phyloP scores from a whole-genome alignment of 2,329 filamentous ascomycete genomes.

The Trichoderma sp. region DNA sequence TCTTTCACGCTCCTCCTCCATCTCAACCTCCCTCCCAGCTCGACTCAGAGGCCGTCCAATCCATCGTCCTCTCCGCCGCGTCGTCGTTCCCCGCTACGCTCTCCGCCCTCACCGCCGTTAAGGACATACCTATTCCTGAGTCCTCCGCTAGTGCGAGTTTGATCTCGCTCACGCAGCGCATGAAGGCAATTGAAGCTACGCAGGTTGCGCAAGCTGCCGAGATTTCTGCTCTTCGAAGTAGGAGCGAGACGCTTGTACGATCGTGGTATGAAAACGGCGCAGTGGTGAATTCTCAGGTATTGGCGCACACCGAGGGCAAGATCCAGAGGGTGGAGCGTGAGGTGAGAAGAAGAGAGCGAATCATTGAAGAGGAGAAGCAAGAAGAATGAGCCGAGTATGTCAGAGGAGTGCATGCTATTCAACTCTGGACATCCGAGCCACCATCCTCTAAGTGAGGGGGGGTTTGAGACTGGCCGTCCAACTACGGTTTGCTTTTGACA shows the following conservation, averaged over 20 bases:
- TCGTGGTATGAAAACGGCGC: slow-evolving; percentile 74
- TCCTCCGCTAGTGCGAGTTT: slow-evolving; percentile 54
- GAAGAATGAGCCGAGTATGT: neutral
- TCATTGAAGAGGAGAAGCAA: slow-evolving; percentile 48
- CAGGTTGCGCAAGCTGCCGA: slow-evolving; percentile 62
- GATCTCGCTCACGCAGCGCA: slow-evolving; percentile 57
- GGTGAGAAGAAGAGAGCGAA: slow-evolving; percentile 63
- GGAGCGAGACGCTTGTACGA: slow-evolving; percentile 62
- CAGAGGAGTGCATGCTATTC: neutral
- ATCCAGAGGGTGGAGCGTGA: slow-evolving; percentile 64
- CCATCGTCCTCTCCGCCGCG: slow-evolving; percentile 56
- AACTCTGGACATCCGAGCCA: neutral
- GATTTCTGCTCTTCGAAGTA: slow-evolving; percentile 60
- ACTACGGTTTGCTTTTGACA: neutral
- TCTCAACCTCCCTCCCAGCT: slow-evolving; percentile 53
- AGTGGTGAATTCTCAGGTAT: slow-evolving; percentile 63
- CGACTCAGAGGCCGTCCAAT: slow-evolving; percentile 49
- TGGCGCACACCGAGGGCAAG: slow-evolving; percentile 69
- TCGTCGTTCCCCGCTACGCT: slow-evolving; percentile 54
- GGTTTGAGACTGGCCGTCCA: neutral
- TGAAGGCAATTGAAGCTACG: slow-evolving; percentile 58
- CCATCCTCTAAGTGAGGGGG: neutral
- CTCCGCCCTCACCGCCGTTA: slow-evolving; percentile 57
- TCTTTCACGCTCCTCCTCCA: slow-evolving; percentile 50
- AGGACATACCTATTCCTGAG: slow-evolving; percentile 57